These are phyloP conservation scores for Sordariomycetes sp. DNA, from an alignment of 2,329 filamentous ascomycete species.

Conservation along the genomic window DNA sequence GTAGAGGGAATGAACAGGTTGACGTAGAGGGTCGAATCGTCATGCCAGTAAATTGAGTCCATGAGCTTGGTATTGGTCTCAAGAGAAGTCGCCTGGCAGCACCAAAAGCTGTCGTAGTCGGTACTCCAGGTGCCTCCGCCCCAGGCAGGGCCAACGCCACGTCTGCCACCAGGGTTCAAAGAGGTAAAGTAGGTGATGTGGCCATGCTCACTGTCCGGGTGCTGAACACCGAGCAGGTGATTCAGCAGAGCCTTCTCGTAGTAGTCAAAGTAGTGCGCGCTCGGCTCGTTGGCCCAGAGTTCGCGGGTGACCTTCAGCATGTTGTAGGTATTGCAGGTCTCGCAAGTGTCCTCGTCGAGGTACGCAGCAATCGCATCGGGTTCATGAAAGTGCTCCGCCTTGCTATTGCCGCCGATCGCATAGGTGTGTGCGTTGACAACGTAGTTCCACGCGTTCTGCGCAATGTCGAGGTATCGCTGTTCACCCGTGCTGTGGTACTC, in stretches of 20 bases:
- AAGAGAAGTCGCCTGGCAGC: conserved; percentile 40
- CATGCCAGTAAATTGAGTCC: conserved; percentile 42
- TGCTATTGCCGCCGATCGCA: conserved; percentile 44
- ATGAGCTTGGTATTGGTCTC: conserved; percentile 45
- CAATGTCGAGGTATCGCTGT: conserved; percentile 34
- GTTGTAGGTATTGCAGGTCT: conserved; percentile 46
- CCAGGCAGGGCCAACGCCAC: conserved; percentile 42
- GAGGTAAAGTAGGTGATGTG: conserved; percentile 45
- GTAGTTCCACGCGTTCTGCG: conserved; percentile 37
- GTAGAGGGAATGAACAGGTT: conserved; percentile 39
- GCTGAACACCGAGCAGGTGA: conserved; percentile 39
- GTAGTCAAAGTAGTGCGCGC: conserved; percentile 38
- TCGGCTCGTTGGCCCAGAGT: conserved; percentile 34
- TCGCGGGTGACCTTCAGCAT: conserved; percentile 47
- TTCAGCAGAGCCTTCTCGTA: conserved; percentile 42
- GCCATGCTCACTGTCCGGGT: conserved; percentile 32
- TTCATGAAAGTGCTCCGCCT: conserved; percentile 39
- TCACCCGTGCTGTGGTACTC: conserved; percentile 39
- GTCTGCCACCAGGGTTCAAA: conserved; percentile 33
- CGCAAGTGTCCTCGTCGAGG: conserved; percentile 35
- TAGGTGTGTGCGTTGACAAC: conserved; percentile 37
- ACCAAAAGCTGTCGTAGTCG: conserved; percentile 44
- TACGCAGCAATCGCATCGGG: conserved; percentile 35
- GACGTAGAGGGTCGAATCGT: conserved; percentile 31
- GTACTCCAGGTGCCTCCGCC: conserved; percentile 45